Base-by-base conservation (phyloP, 306 rosid species). In the Trichosanthes truncata region DNA sequence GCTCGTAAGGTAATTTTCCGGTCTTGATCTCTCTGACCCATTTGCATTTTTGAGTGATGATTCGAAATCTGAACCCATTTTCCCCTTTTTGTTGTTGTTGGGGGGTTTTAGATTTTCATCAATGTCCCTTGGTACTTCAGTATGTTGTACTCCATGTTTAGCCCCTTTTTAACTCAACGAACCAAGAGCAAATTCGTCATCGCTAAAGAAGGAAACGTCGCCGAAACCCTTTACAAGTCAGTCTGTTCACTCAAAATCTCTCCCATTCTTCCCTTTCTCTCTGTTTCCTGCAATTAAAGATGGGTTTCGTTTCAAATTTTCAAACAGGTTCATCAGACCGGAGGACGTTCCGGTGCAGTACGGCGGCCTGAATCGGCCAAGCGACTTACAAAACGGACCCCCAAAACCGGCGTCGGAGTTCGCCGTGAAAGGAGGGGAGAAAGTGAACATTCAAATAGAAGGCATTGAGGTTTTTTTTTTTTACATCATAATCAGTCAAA, bases 121-220 rank as follows among this genome's bases (percentile, higher is more conserved):
- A 95, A 95, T 80, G 99, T 95, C 40, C 97, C 97, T 0, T 95
- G 99, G 99, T 95, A 95, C 90, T 95, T 95, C 85, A 95, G 96
- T 80, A 66, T 93, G 84, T 72, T 93, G 88, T 93, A 95, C 77
- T 95, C 99, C 4, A 84, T 95, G 90, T 91, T 95, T 79, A 93
- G 97, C 82, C 97, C 99, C 0, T 95, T 95, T 83, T 84, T 95
- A 75, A 95, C 99, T 41, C 99, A 95, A 78, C 83, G 99, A 67
- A 95, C 97, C 1, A 95, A 95, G 86, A 93, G 97, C 97, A 95
- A 95, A 83, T 95, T 95, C 80, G 93, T 95, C 86, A 93, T 95
- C 63, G 86, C 97, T 9, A 93, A 93, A 84, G 97, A 95, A 90
- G 99, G 99, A 77, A 91, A 89, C 84, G 96, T 90, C 25, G 97